Evolutionary conservation across 345 rosid genomes (phyloP).

Genomic region (Eucalyptus brandiana): DNA sequence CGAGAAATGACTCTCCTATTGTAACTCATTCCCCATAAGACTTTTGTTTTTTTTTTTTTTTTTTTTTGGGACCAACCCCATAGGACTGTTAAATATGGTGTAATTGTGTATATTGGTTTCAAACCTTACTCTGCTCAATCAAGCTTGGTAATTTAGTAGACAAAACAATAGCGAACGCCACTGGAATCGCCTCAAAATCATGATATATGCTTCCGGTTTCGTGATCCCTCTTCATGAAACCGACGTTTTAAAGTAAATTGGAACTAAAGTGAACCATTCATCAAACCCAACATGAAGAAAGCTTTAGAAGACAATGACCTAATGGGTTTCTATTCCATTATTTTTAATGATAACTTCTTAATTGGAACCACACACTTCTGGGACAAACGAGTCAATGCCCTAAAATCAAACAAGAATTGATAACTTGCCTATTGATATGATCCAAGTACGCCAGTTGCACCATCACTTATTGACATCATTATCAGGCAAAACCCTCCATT

Average conservation of each 20-base stretch:
- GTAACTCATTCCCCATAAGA: not conserved
- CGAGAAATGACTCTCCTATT: not conserved
- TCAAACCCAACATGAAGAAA: not conserved
- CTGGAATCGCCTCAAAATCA: not conserved
- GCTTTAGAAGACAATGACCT: not conserved
- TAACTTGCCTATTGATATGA: accelerated
- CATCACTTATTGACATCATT: not conserved
- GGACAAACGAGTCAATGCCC: not conserved
- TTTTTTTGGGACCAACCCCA: not conserved
- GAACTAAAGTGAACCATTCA: not conserved
- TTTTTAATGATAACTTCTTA: not conserved
- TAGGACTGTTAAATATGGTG: not conserved
- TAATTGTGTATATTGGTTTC: not conserved
- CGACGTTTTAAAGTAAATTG: not conserved
- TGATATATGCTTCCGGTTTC: not conserved
- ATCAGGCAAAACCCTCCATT: not conserved
- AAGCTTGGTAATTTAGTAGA: not conserved
- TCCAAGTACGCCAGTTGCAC: not conserved
- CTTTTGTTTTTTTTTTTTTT: too few relatives aligned
- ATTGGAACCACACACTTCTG: not conserved
- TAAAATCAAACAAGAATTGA: not conserved
- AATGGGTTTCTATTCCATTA: not conserved
- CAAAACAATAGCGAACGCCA: not conserved
- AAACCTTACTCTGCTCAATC: not conserved
- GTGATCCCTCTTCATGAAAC: not conserved